These are phyloP conservation scores for Capronia epimyces DNA, from an alignment of 2,329 filamentous ascomycete genomes.

Conservation along the genomic window DNA sequence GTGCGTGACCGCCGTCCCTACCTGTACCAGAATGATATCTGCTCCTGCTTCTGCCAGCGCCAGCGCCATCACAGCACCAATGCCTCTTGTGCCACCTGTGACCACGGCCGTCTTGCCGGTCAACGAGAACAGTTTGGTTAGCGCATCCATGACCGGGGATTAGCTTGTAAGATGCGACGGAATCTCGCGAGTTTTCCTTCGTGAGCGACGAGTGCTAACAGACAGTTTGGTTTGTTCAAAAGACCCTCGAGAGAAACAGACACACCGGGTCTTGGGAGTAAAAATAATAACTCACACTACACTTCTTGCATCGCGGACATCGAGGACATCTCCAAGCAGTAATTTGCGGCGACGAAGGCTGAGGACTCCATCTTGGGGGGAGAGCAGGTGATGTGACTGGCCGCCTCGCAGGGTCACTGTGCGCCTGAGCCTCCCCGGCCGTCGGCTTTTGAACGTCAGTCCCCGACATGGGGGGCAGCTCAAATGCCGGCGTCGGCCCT, in stretches of 20 bases:
- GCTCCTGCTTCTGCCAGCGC: conserved; percentile 45
- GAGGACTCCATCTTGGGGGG: too few species aligned
- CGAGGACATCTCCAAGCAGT: background rate
- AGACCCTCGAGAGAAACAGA: background rate
- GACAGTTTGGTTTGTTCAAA: too few species aligned
- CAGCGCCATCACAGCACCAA: conserved; percentile 45
- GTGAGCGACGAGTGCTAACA: too few species aligned
- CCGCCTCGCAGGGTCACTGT: background rate
- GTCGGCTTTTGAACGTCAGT: background rate
- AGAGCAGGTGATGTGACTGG: too few species aligned
- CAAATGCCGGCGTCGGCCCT: too few species aligned
- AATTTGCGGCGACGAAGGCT: background rate
- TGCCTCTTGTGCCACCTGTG: conserved; percentile 42
- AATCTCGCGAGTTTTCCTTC: background rate
- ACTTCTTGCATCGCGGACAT: background rate
- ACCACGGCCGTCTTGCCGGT: conserved; percentile 3
- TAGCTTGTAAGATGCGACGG: background rate
- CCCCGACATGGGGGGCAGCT: background rate
- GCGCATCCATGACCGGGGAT: background rate
- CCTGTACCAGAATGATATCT: conserved; percentile 40
- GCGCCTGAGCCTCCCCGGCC: background rate
- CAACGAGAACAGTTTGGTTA: conserved; percentile 1
- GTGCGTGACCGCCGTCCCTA: conserved; percentile 3
- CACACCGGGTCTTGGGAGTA: background rate
- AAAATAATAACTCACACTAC: background rate